Conservation (phyloP, 306 rosid species). For the Cucurbita moschata region DNA sequence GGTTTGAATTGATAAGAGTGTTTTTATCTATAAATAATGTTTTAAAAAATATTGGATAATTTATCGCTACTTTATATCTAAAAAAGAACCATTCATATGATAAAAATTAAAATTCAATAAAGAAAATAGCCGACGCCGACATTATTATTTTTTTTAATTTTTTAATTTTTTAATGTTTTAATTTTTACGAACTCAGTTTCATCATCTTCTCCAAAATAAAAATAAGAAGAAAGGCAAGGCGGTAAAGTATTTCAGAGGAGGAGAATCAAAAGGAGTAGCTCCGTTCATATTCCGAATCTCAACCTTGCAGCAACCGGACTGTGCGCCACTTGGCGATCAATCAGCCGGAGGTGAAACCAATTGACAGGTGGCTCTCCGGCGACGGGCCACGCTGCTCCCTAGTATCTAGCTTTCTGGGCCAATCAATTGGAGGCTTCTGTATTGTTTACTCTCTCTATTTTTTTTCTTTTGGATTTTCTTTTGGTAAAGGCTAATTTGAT, state of each 20-base stretch:
- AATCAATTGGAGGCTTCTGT: neutral
- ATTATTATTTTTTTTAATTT: neutral
- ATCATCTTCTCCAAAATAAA: neutral
- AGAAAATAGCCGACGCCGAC: neutral
- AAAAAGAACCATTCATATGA: neutral
- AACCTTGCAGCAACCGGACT: neutral
- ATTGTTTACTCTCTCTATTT: neutral
- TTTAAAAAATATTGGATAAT: too few species aligned
- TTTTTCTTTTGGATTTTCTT: neutral
- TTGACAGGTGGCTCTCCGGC: slow-evolving; percentile 15
- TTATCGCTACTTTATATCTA: neutral
- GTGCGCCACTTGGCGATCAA: slow-evolving; percentile 23
- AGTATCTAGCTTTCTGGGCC: neutral
- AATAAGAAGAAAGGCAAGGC: neutral
- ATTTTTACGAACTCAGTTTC: neutral
- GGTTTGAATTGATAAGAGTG: too few species aligned
- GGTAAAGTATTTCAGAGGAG: neutral
- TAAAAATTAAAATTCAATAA: neutral
- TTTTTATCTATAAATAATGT: too few species aligned
- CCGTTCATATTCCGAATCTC: neutral
- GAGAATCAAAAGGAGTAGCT: neutral
- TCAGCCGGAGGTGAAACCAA: neutral
- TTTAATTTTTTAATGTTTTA: neutral
- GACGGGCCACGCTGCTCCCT: slow-evolving; percentile 12
- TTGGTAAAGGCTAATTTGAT: neutral